Conservation (phyloP, 345 rosid genomes). For the Psidium friedrichsthalianum region DNA sequence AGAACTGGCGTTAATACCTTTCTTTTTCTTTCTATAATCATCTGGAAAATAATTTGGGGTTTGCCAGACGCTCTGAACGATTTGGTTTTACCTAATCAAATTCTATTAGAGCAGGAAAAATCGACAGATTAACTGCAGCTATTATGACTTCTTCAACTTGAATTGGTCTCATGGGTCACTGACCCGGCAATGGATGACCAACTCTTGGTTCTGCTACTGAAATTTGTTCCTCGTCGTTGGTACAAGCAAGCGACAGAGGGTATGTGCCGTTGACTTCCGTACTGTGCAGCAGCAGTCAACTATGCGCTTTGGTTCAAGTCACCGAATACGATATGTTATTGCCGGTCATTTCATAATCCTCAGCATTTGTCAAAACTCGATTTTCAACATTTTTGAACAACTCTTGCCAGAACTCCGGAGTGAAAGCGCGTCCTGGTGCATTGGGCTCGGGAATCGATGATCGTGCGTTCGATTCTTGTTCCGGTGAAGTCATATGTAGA, state of each 20-base stretch:
- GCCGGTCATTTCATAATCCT: neutral
- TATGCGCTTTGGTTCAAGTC: neutral
- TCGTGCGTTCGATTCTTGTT: neutral
- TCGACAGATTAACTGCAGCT: neutral
- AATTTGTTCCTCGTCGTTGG: neutral
- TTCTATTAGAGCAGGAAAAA: neutral
- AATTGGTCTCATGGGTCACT: neutral
- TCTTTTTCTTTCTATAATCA: neutral
- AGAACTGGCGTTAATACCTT: neutral
- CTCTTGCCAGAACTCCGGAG: neutral
- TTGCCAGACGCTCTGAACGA: neutral
- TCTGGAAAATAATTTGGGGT: neutral
- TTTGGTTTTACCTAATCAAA: neutral
- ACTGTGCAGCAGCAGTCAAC: neutral
- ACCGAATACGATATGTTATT: neutral
- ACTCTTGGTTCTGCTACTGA: neutral
- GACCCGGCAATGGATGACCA: neutral
- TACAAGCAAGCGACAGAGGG: neutral
- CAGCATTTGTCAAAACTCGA: neutral
- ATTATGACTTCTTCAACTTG: neutral
- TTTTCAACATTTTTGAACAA: neutral
- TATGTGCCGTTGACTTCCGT: neutral
- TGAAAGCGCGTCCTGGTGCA: neutral
- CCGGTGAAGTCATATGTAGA: neutral
- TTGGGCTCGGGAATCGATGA: neutral